Evolutionary conservation across 2,329 filamentous ascomycete genomes (phyloP).

Genomic region (Diaporthe sp.): DNA sequence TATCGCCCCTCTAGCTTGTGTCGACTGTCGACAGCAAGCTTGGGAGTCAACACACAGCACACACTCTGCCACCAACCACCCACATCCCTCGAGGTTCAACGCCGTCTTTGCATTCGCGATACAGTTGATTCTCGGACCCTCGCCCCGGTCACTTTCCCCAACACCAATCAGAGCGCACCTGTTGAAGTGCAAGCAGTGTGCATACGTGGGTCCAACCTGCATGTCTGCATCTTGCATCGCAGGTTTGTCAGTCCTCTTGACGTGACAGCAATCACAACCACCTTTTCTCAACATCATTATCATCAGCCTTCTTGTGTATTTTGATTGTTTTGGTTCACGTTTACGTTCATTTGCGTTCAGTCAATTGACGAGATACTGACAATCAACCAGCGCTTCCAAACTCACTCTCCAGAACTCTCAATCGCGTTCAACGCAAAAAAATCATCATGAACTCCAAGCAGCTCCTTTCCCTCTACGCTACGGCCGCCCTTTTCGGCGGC

Average conservation of each 20-base stretch:
- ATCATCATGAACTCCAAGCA: slow-evolving; percentile 37
- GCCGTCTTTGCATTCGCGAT: neutral
- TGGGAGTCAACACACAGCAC: slow-evolving; percentile 10
- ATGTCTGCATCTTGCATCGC: neutral
- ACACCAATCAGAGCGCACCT: neutral
- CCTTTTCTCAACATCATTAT: neutral
- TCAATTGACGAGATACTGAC: slow-evolving; percentile 18
- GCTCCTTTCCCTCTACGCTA: slow-evolving; percentile 13
- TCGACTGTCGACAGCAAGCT: neutral
- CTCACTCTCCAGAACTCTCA: neutral
- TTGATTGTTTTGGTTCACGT: neutral
- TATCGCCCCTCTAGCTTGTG: neutral
- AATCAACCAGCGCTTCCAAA: neutral
- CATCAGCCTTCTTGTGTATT: neutral
- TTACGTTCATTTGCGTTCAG: neutral
- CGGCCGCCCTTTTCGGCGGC: slow-evolving; percentile 34
- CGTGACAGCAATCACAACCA: neutral
- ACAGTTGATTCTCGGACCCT: neutral
- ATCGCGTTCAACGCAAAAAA: slow-evolving; percentile 20
- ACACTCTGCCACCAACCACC: neutral
- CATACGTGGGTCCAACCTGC: neutral
- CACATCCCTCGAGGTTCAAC: neutral
- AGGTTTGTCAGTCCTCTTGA: slow-evolving; percentile 17
- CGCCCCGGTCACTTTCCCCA: neutral
- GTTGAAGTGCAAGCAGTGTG: neutral